Conservation (phyloP, 768 basidiomycete genomes). For the Leucocoprinus leucothites region DNA sequence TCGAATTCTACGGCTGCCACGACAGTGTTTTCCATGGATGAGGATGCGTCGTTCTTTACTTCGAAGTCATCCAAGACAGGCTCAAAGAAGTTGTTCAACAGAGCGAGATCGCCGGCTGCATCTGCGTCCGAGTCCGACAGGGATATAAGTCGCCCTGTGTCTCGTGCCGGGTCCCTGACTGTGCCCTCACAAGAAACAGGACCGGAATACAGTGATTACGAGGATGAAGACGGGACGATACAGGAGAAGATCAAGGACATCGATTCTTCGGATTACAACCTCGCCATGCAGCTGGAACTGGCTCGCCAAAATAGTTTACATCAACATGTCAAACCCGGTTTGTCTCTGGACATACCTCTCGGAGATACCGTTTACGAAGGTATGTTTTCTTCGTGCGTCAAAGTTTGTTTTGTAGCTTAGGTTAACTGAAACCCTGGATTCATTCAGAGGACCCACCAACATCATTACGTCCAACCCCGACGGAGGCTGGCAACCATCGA, state of each 20-base stretch:
- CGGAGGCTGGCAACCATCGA: slow-evolving; percentile 36
- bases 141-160: slow-evolving; percentile 36
- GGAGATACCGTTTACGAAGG: slow-evolving; percentile 82
- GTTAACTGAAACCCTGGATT: slow-evolving; percentile 9
- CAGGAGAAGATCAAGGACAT: slow-evolving; percentile 33
- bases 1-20: slow-evolving; percentile 70
- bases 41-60: slow-evolving; percentile 48
- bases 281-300: slow-evolving; percentile 74
- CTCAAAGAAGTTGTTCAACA: slow-evolving; percentile 35
- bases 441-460: slow-evolving; percentile 57
- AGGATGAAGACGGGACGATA: slow-evolving; percentile 42
- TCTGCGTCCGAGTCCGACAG: slow-evolving; percentile 44
- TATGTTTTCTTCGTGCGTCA: slow-evolving; percentile 29
- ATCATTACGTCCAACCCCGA: slow-evolving; percentile 49
- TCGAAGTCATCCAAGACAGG: slow-evolving; percentile 43
- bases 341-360: slow-evolving; percentile 42
- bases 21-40: slow-evolving; percentile 58
- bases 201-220: slow-evolving; percentile 40
- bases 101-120: slow-evolving; percentile 41
- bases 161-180: slow-evolving; percentile 34
- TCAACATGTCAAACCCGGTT: slow-evolving; percentile 51
- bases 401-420: too few relatives aligned
- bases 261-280: slow-evolving; percentile 73
- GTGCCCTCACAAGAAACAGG: slow-evolving; percentile 42
- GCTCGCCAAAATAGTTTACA: slow-evolving; percentile 83